Evolutionary conservation across 129 eudicot species (phyloP).

Genomic region (Ambrosia trifida): DNA sequence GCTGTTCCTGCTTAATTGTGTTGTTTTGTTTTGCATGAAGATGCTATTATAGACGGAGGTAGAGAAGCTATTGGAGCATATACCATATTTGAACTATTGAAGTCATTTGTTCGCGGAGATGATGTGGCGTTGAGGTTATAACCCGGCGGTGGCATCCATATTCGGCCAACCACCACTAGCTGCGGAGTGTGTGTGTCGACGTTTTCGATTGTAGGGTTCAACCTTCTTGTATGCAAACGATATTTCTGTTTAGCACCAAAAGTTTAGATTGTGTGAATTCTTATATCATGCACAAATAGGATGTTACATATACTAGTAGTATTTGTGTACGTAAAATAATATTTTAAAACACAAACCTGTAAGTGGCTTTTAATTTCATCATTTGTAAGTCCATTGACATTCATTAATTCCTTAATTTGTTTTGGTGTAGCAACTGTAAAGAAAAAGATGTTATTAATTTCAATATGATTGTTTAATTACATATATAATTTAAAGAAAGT

Average conservation of each 20-base stretch:
- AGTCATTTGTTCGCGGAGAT: slow-evolving; percentile 30
- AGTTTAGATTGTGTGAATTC: slow-evolving; percentile 9
- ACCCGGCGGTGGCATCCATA: slow-evolving; percentile 86
- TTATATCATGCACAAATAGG: not conserved
- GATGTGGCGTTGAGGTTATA: slow-evolving; percentile 36
- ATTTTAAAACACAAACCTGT: slow-evolving; percentile 57
- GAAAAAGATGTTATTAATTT: not conserved
- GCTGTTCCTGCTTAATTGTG: slow-evolving; percentile 15
- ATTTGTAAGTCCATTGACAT: slow-evolving; percentile 91
- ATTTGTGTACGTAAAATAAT: not conserved
- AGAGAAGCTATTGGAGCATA: slow-evolving; percentile 59
- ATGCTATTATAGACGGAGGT: slow-evolving; percentile 37
- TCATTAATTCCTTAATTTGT: slow-evolving; percentile 94
- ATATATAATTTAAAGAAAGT: not conserved
- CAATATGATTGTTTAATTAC: not conserved
- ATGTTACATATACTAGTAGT: not conserved
- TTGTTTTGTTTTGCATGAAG: slow-evolving; percentile 32
- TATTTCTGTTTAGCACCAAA: slow-evolving; percentile 55
- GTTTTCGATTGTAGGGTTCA: slow-evolving; percentile 47
- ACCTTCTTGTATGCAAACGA: slow-evolving; percentile 80
- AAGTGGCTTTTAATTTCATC: slow-evolving; percentile 98
- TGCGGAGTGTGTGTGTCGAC: slow-evolving; percentile 49
- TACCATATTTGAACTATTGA: slow-evolving; percentile 33
- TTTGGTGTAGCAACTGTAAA: slow-evolving; percentile 92
- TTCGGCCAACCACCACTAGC: slow-evolving; percentile 86